Base-by-base conservation (phyloP, 495 filamentous ascomycete genomes). In the Niebla homalea region DNA sequence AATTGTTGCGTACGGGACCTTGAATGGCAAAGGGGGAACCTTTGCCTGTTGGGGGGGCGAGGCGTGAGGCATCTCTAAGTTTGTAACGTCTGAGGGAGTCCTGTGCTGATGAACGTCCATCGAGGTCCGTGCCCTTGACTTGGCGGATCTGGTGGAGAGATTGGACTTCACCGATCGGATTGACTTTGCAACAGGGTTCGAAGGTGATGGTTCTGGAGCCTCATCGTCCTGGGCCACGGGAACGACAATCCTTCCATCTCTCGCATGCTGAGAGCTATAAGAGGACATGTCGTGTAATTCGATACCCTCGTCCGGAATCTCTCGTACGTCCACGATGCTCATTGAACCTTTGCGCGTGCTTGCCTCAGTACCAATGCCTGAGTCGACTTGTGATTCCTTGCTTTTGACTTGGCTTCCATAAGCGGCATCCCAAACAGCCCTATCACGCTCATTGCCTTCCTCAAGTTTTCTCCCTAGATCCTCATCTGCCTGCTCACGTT, bases 341-440 rank as follows among this genome's bases (percentile, higher is more conserved):
- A 54, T 57, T 2, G 64, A 66, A 5, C 61, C 61, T 45, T 75
- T 79, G 55, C 72, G 74, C 46, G 72, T 68, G 56, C 68, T 76
- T 52, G 70, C 61, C 41, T 74, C 74, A 43, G 37, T 71, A 14
- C 69, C 74, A 16, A 79, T 62, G 2, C 71, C 73, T 4, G 75
- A 81, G 49, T 79, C 76, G 3, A 64, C 51, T n/a, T 51, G 29
- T 1, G 39, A 49, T 10, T 49, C 45, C 48, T 50, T 61, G 55
- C 63, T 62, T 46, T 64, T 70, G 43, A 84, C 71, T 39, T 45
- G 39, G 16, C 25, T 36, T 16, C 81, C 84, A 57, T 92, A 93
- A 32, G 76, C 72, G 14, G 76, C 76, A 63, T 96, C 89, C 90
- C 90, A 97, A 57, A 80, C 75, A 23, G 70, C 68, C 19, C 82